phyloP scores from a whole-genome alignment of 2,329 filamentous ascomycete genomes.

The Aaosphaeria pasadenensis region DNA sequence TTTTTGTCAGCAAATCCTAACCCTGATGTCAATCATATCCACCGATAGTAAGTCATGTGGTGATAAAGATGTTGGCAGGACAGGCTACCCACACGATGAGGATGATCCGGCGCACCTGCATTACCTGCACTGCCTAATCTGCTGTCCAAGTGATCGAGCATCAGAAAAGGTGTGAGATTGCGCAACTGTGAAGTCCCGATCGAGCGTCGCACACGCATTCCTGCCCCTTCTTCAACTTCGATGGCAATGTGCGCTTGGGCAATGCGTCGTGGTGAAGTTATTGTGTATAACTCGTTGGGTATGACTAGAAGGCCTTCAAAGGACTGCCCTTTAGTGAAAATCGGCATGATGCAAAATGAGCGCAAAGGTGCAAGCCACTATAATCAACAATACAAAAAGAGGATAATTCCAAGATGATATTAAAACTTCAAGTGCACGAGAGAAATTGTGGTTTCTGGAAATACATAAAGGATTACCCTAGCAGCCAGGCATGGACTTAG shows the following conservation, averaged over 20 bases:
- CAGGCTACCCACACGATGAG: conserved; percentile 50
- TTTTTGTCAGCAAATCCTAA: too few relatives aligned
- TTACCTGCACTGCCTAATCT: conserved; percentile 72
- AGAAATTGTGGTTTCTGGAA: too few relatives aligned
- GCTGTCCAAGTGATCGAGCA: conserved; percentile 66
- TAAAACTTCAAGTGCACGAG: too few relatives aligned
- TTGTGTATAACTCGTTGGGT: conserved; percentile 20
- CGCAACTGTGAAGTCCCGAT: conserved; percentile 76
- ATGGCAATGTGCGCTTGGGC: not conserved
- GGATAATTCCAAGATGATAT: too few relatives aligned
- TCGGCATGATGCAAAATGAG: too few relatives aligned
- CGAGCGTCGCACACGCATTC: conserved; percentile 64
- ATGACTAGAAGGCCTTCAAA: conserved; percentile 44
- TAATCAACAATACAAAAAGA: too few relatives aligned
- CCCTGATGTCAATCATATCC: too few relatives aligned
- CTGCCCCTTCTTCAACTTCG: not conserved
- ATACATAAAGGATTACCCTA: too few relatives aligned
- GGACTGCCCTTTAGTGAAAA: not conserved
- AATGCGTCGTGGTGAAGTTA: conserved; percentile 61
- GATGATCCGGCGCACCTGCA: conserved; percentile 83
- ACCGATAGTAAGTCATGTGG: not conserved
- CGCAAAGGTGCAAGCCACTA: too few relatives aligned
- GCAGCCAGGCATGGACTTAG: too few relatives aligned
- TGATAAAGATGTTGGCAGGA: not conserved
- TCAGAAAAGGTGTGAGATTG: conserved; percentile 84